Evolutionary conservation across 306 rosid species (phyloP), one percentile per base, ranked within the genome.

Genomic region (Lathyrus tuberosus): DNA sequence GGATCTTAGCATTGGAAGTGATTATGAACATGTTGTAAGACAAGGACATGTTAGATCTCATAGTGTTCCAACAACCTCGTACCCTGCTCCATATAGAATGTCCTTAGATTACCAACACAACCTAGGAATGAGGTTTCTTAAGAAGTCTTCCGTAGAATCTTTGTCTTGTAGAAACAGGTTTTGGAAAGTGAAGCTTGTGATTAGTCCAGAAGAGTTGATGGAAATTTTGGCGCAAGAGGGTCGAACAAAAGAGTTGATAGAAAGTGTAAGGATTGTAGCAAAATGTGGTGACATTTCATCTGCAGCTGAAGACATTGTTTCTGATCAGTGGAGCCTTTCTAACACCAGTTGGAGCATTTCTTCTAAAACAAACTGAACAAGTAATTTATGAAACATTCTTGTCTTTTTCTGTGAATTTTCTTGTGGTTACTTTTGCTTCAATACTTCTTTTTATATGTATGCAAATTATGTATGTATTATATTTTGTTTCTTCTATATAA

Each of bases 131-230:
- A 80, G 91, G 16, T 51, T 66, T 80, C 70, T 86, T 31, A 91
- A 80, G 87, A 73, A 81, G 52, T 85, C 92, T 0, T 80, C 86
- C 42, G 81, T 81, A 0, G 87, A 87, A 37, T 79, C 67, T 2
- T 81, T 84, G 58, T 83, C 85, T 10, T 69, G 84, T 71, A 74
- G 77, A 17, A 73, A 24, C 42, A 80, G 48, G 59, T 81, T 89
- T 81, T 89, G 98, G 98, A 92, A 86, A 66, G 98, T 92, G 81
- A 92, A 89, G 81, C 74, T 92, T 35, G 92, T 86, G 17, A 92
- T 92, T 3, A 83, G 80, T 41, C 95, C 95, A 0, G 81, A 87
- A 62, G 86, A 85, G 75, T 73, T 92, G 72, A 4, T 79, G 67
- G 92, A 87, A 65, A 92, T 92, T 53, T 71, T 92, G 82, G 86